Base-by-base conservation (phyloP, 495 filamentous ascomycete species). In the Hypoxylon lenormandii region DNA sequence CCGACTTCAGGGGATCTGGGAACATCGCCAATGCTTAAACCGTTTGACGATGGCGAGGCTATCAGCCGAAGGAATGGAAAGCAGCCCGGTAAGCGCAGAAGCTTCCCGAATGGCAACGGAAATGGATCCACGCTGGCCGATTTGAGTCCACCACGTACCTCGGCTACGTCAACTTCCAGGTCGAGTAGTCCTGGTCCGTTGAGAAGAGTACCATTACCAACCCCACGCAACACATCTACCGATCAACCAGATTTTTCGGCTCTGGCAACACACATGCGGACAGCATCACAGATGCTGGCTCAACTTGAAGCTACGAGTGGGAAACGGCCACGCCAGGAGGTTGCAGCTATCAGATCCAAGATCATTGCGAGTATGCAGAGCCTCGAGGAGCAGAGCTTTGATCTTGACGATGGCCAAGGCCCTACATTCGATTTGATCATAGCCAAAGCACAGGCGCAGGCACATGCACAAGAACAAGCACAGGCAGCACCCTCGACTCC, bases 291-390 rank as follows among this genome's bases (percentile, higher is more conserved):
- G 76, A 92, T 92, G 90, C 75, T 92, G 19, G 89, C 90, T 12
- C 90, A 92, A 72, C 83, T 92, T 38, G 90, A 92, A 54, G 84
- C 88, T 0, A 91, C 88, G 21, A 85, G 87, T 66, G 86, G 88
- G 3, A 92, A 92, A 70, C 78, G 90, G 28, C 90, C 90, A 13
- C 86, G 83, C 65, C 82, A 86, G 38, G 90, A 92, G 74, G 90
- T 92, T 7, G 90, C 88, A 7, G 89, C 89, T 21, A 92, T 92
- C 75, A 81, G 89, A 63, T 85, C 89, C 11, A 88, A 88, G 77
- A 92, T 92, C 66, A 92, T 92, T 65, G 90, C 90, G 2, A 92
- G 90, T 76, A 92, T 92, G 90, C 90, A 92, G 68, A 90, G 80
- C 70, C 82, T 92, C n/a, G 90, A 92, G 72, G 90, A 92, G 74